phyloP scores from a whole-genome alignment of 176 grass and related monocot genomes.

The Paspalum notatum region DNA sequence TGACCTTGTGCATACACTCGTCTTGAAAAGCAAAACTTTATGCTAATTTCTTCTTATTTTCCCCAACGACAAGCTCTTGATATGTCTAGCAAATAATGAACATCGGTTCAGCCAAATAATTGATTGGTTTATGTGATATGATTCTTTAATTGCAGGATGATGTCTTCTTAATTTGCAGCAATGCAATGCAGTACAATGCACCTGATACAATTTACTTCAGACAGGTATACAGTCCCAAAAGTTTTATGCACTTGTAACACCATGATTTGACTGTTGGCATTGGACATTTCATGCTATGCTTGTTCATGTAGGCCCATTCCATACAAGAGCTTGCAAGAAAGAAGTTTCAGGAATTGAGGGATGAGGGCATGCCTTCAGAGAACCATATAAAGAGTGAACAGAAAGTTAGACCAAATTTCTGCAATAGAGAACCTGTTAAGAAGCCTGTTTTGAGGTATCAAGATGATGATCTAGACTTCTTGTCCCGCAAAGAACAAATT shows the following conservation, averaged over 20 bases:
- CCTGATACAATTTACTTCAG: conserved; percentile 97
- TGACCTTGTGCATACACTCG: background rate
- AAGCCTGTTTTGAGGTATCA: conserved; percentile 50
- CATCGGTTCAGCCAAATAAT: background rate
- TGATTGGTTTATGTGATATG: conserved; percentile 8
- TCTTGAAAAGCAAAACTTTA: background rate
- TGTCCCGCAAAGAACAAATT: conserved; percentile 46
- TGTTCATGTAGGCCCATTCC: conserved; percentile 73
- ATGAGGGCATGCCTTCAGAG: conserved; percentile 62
- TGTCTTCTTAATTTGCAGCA: conserved; percentile 97
- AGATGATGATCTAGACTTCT: conserved; percentile 52
- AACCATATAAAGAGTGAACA: conserved; percentile 58
- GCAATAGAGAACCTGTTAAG: conserved; percentile 54
- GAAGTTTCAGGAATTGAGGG: conserved; percentile 89
- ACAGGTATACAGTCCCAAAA: conserved; percentile 69
- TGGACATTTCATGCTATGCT: conserved; percentile 35
- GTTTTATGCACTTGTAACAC: background rate
- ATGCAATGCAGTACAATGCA: conserved; percentile 98
- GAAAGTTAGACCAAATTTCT: conserved; percentile 52
- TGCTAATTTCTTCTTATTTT: background rate
- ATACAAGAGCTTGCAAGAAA: conserved; percentile 98
- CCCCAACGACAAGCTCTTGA: background rate
- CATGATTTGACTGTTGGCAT: conserved; percentile 7
- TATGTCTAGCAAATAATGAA: conserved; percentile 11
- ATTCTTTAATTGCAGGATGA: conserved; percentile 82